A percentile compares a stretch with the other conserved stretches of the same genome.
Conservation (phyloP, 495 filamentous ascomycete genomes). For the Aspergillus kassunensis region DNA sequence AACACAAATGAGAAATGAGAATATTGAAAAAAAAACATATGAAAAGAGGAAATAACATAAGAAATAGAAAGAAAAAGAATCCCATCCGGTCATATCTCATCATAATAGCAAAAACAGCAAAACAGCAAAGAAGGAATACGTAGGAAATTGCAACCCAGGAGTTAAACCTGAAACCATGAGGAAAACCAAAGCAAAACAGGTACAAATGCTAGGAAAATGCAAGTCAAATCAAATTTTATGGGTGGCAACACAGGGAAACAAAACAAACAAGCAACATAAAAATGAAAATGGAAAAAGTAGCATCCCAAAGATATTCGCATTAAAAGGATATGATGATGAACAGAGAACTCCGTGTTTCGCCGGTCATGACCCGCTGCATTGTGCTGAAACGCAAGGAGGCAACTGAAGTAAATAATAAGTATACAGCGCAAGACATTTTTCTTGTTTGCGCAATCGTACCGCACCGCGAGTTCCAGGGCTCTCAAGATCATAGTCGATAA, state of each 20-base stretch:
- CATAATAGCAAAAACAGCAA: not conserved
- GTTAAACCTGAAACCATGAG: not conserved
- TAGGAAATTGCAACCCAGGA: not conserved
- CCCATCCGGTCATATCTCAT: slow-evolving; percentile 16
- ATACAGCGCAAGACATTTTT: slow-evolving; percentile 19
- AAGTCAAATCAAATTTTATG: not conserved
- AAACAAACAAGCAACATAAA: no score
- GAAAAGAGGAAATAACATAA: no score
- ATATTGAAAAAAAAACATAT: not conserved
- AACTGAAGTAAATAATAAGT: slow-evolving; percentile 11
- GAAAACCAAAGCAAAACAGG: no score
- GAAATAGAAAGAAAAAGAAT: slow-evolving; percentile 1
- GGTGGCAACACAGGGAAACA: no score
- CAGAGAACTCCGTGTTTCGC: slow-evolving; percentile 17
- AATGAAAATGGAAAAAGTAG: not conserved
- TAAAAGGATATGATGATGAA: not conserved
- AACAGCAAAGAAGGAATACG: not conserved
- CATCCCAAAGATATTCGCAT: not conserved
- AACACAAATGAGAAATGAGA: not conserved
- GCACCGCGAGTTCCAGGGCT: slow-evolving; percentile 1
- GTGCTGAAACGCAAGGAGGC: slow-evolving; percentile 12
- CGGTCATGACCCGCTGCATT: slow-evolving; percentile 15
- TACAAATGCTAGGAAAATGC: not conserved
- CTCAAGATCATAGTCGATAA: not conserved
- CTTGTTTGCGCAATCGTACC: no score